Percentiles rank a stretch among this genome's conserved stretches.
phyloP scores from a whole-genome alignment of 1,139 yeast genomes.

The Suhomyces taliae region DNA sequence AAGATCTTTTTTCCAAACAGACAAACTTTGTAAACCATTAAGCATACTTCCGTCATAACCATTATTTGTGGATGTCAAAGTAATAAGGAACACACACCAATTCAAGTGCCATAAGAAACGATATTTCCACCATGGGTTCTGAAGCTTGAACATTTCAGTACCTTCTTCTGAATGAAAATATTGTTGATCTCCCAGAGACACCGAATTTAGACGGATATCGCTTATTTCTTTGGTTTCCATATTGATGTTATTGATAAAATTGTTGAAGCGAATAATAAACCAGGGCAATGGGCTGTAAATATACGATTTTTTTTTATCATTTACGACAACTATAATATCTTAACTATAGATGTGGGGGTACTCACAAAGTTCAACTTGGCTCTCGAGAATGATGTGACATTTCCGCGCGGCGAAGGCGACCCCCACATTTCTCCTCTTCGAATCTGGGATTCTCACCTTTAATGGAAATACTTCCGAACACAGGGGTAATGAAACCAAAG shows the following conservation, averaged over 20 bases:
- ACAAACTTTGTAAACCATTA: slow-evolving; percentile 23
- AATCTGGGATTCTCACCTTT: too few species aligned
- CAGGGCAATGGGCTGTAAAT: slow-evolving; percentile 35
- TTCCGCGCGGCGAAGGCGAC: too few species aligned
- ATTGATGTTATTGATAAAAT: slow-evolving; percentile 19
- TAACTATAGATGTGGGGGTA: too few species aligned
- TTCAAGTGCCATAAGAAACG: slow-evolving; percentile 11
- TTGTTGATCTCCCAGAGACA: not conserved
- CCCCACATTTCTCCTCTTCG: too few species aligned
- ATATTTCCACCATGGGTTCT: slow-evolving; percentile 15
- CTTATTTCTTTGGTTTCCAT: slow-evolving; percentile 4
- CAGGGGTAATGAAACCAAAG: too few species aligned
- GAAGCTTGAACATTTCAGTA: slow-evolving; percentile 11
- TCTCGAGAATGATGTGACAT: too few species aligned
- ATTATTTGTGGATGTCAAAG: slow-evolving; percentile 23
- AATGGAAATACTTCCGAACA: too few species aligned
- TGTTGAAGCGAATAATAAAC: not conserved
- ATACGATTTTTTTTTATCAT: slow-evolving; percentile 19
- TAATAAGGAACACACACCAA: slow-evolving; percentile 16
- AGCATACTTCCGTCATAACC: slow-evolving; percentile 26
- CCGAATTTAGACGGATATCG: slow-evolving; percentile 7
- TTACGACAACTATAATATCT: too few species aligned
- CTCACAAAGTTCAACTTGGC: too few species aligned
- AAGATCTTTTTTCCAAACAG: slow-evolving; percentile 18
- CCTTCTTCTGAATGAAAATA: slow-evolving; percentile 1